Percentiles rank a stretch among this genome's conserved stretches.
Conservation (phyloP, 208 protist species). For the Trypanosoma melophagium region DNA sequence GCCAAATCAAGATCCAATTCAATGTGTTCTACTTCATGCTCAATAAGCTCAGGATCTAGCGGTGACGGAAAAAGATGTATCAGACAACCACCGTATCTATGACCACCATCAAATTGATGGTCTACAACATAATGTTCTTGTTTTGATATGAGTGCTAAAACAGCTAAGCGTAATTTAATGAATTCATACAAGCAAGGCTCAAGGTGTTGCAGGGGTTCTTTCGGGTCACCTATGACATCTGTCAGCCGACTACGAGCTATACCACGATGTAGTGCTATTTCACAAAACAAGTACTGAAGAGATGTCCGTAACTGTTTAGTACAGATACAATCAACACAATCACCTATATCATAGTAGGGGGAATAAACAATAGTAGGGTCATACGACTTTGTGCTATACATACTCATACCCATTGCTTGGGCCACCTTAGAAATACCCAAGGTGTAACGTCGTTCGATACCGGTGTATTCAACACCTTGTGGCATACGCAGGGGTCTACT, state of each 20-base stretch:
- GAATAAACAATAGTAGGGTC: slow-evolving; percentile 82
- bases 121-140: slow-evolving; percentile 88
- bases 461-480: slow-evolving; percentile 78
- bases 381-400: slow-evolving; percentile 78
- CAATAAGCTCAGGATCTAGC: slow-evolving; percentile 77
- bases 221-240: slow-evolving; percentile 51
- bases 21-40: slow-evolving; percentile 79
- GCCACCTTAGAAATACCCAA: slow-evolving; percentile 73
- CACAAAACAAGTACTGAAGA: slow-evolving; percentile 79
- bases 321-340: slow-evolving; percentile 80
- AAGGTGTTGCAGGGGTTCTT: slow-evolving; percentile 61
- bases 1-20: slow-evolving; percentile 82
- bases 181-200: slow-evolving; percentile 85
- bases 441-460: slow-evolving; percentile 83
- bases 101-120: slow-evolving; percentile 75
- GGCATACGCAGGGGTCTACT: slow-evolving; percentile 74
- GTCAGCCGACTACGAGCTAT: slow-evolving; percentile 68
- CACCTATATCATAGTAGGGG: slow-evolving; percentile 70
- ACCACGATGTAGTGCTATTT: slow-evolving; percentile 79
- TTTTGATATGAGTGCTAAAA: slow-evolving; percentile 72
- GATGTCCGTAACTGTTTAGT: slow-evolving; percentile 85
- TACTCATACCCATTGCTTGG: slow-evolving; percentile 86
- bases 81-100: slow-evolving; percentile 81
- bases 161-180: slow-evolving; percentile 77
- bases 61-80: slow-evolving; percentile 88